These are phyloP conservation scores for Paramecium pentaurelia DNA, from an alignment of 73 alveolate genomes.

Conservation along the genomic window DNA sequence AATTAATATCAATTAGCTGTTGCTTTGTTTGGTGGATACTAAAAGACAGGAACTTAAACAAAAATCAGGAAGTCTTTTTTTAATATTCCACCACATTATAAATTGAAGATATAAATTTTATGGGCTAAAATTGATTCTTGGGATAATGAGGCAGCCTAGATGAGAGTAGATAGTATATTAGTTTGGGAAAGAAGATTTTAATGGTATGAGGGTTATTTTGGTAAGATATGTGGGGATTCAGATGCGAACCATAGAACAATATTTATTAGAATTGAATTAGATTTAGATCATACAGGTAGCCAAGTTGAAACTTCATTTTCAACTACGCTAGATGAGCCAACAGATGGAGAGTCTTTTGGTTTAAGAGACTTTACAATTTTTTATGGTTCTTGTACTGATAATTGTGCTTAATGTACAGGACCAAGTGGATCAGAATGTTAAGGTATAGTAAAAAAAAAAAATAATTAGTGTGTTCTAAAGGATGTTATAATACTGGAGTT, in stretches of 20 bases:
- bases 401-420: slow-evolving; percentile 9
- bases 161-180: not conserved
- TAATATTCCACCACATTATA: not conserved
- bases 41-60: not conserved
- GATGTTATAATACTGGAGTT: not conserved
- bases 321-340: not conserved
- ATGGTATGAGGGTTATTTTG: not conserved
- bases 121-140: not conserved
- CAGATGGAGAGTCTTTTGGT: not conserved
- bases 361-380: not conserved
- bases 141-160: not conserved
- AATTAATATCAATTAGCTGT: not conserved
- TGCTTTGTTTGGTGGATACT: not conserved
- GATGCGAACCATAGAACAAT: not conserved
- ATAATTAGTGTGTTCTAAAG: not conserved
- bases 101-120: not conserved
- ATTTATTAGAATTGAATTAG: not conserved
- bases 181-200: not conserved
- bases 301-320: not conserved
- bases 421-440: not conserved
- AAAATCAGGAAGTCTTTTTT: not conserved
- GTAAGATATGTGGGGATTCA: not conserved
- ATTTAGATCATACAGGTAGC: not conserved
- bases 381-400: not conserved
- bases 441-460: not conserved